Evolutionary conservation across 2,329 filamentous ascomycete species (phyloP), one percentile per base, ranked within the genome.

Genomic region (Penicillium italicum): DNA sequence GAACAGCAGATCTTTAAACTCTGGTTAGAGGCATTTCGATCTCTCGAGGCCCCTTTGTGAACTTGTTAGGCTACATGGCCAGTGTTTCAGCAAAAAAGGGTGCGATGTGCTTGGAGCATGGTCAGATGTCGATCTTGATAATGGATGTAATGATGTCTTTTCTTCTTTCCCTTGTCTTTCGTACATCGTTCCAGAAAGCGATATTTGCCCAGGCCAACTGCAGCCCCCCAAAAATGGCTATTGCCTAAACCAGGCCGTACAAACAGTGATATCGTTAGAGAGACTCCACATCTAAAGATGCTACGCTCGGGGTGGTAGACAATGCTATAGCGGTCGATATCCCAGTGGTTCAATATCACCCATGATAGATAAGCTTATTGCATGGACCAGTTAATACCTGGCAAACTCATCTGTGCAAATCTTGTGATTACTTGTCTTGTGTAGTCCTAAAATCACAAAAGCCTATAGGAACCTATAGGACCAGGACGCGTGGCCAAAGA

Each of bases 101-200:
- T 43, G 60, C 56, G 55, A 57, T 49, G 49, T 57, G 53, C 43
- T 48, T 58, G 40, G 55, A 57, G 31, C 56, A 42, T 60, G 49
- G 54, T 62, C 52, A 59, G 46, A 61, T 66, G 53, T 61, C 45
- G 61, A 66, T 59, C 53, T 63, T 60, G 57, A 63, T 67, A 66
- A 67, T 64, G 66, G 66, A 67, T 67, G 59, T 67, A 65, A 67
- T 64, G 66, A 67, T 58, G 55, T 53, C 48, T 61, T 61, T 53
- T 40, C 51, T 59, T 51, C 44, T 34, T 52, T 36, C 33, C n/a
- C 18, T 3, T 20, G 11, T 12, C 7, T 28, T 18, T 34, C n/a
- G 52, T 54, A 54, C 11, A n/a, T 18, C 31, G 7, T 38, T 42
- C 11, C 11, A 10, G 11, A 16, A 31, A 30, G 24, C 9, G 16